Conservation (phyloP, 2,329 filamentous ascomycete species). For the Fusarium annulatum region DNA sequence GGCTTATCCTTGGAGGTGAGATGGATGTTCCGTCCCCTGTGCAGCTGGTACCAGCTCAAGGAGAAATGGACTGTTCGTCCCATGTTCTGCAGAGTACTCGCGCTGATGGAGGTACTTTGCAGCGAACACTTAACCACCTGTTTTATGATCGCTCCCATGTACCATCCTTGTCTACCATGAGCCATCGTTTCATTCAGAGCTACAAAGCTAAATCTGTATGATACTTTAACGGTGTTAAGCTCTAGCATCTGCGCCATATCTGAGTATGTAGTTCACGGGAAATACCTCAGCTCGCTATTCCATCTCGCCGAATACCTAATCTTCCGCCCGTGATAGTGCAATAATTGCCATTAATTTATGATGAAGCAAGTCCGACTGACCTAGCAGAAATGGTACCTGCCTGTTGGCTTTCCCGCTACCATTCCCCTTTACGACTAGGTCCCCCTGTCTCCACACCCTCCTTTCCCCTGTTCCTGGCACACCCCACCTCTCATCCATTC, state of each 20-base stretch:
- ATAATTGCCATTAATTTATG: not conserved
- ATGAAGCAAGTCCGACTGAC: constrained; percentile 2
- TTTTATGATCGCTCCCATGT: constrained; percentile 12
- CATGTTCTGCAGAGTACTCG: constrained; percentile 29
- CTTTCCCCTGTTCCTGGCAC: constrained; percentile 27
- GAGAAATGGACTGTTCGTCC: constrained; percentile 37
- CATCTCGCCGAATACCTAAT: not conserved
- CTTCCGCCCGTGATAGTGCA: not conserved
- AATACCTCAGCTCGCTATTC: not conserved
- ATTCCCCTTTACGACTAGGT: constrained; percentile 30
- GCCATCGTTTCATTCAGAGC: constrained; percentile 36
- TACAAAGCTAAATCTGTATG: constrained; percentile 10
- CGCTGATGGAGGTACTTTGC: constrained; percentile 1
- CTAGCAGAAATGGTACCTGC: constrained; percentile 15
- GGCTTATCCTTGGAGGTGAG: not conserved
- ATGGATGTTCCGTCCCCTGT: constrained; percentile 20
- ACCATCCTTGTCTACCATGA: constrained; percentile 37
- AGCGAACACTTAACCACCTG: constrained; percentile 15
- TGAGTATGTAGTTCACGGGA: not conserved
- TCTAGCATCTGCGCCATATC: not conserved
- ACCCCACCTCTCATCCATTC: constrained; percentile 38
- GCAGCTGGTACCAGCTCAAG: constrained; percentile 27
- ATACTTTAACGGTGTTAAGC: not conserved
- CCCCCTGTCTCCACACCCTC: constrained; percentile 23
- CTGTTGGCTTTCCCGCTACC: constrained; percentile 10